Evolutionary conservation across 108 stramenopile species (phyloP).

Genomic region (Skeletonema potamos): DNA sequence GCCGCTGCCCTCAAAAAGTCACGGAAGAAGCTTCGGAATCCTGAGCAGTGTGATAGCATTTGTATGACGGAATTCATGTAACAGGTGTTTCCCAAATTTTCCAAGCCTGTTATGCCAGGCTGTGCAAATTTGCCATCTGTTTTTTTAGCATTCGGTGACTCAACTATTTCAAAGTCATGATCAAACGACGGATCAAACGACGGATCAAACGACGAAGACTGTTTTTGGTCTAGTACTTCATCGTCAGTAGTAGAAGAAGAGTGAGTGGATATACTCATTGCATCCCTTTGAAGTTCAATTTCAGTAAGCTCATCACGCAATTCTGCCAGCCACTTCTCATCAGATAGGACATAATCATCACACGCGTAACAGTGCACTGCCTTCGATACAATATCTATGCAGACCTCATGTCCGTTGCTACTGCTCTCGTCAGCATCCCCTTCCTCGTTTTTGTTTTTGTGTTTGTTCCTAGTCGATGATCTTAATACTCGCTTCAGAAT

Average conservation of each 20-base stretch:
- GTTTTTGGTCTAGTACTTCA: conserved; percentile 5
- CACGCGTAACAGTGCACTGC: conserved; percentile 50
- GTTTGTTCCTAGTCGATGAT: neutral
- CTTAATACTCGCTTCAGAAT: conserved; percentile 20
- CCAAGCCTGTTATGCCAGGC: conserved; percentile 70
- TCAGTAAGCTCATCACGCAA: conserved; percentile 31
- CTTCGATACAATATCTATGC: conserved; percentile 43
- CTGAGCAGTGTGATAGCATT: conserved; percentile 57
- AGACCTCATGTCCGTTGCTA: conserved; percentile 35
- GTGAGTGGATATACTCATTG: conserved; percentile 1
- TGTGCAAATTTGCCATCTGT: conserved; percentile 19
- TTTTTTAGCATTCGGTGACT: neutral
- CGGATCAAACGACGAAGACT: conserved; percentile 11
- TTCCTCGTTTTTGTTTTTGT: neutral
- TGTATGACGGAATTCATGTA: conserved; percentile 83
- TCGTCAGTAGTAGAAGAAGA: conserved; percentile 2
- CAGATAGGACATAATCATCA: conserved; percentile 48
- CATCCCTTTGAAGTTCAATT: conserved; percentile 27
- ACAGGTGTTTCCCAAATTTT: conserved; percentile 89
- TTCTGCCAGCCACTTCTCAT: conserved; percentile 33
- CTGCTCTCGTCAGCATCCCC: neutral
- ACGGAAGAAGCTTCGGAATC: conserved; percentile 40
- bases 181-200: too few species aligned
- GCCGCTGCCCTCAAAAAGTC: conserved; percentile 35
- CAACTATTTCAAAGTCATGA: conserved; percentile 39